Base-by-base conservation (phyloP, 208 protist species). In the Acanthamoeba polyphaga region DNA sequence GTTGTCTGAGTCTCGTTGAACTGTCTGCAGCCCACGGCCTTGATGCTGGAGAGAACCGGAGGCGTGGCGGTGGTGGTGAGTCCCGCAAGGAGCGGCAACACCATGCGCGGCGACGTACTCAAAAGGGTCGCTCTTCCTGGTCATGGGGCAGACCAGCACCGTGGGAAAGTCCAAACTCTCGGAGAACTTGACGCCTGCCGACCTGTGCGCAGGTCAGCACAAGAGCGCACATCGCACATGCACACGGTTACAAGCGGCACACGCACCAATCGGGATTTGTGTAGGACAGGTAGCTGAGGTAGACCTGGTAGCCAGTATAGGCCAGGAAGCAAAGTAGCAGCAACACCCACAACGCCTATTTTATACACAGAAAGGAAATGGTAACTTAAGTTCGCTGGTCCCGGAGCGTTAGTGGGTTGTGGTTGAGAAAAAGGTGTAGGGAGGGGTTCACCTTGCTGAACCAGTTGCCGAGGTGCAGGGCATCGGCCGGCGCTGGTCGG, bases 231-330 rank as follows among this genome's bases (percentile, higher is more conserved):
- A 19, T 60, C 53, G 17, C 13, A 19, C 53, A 60, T 5, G 12
- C 53, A 49, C 46, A 10, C 46, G 46, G 2, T 12, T 2, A 5
- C 22, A 76, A 12, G 68, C 15, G 68, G 15, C 29, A 74, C 55
- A 43, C 43, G 43, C 53, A 55, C 74, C 74, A 84, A 15, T 84
- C 74, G 3, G 74, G 74, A 53, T 84, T 84, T 3, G 74, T 84
- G 74, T 84, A 84, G 74, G 74, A 84, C 24, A 13, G 7, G 46
- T 84, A 84, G 74, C 74, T 84, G n/a, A 84, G 38, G 43, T 84
- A 84, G 19, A 55, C 46, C 38, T 84, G 74, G 19, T 84, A 84
- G 7, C 74, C 74, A 1, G 74, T 29, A 10, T 84, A 84, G 74
- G 74, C 74, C 38, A 84, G 74, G 46, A 84, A 84, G 38, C 29